Percentiles rank a stretch among this genome's conserved stretches.
phyloP scores from a whole-genome alignment of 805 yeast genomes.

The Lipomyces orientalis region DNA sequence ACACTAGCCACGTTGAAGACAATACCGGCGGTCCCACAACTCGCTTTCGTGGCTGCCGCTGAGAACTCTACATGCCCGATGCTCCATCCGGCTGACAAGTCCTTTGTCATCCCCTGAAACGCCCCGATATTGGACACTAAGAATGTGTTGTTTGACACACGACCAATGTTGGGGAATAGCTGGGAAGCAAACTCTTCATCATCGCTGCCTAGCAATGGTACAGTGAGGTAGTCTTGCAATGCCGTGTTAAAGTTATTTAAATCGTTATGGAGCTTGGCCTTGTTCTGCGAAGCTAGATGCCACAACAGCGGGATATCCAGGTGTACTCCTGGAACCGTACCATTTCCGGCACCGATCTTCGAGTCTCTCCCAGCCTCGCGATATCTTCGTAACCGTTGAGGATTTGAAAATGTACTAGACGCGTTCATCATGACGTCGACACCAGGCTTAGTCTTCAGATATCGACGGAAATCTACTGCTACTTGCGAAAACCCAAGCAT shows the following conservation, averaged over 20 bases:
- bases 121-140: not conserved
- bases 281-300: not conserved
- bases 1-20: constrained; percentile 6
- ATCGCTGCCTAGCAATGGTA: not conserved
- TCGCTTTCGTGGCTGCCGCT: constrained; percentile 4
- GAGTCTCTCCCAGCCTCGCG: not conserved
- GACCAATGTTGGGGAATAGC: not conserved
- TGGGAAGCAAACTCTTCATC: not conserved
- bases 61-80: constrained; percentile 4
- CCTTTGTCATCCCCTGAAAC: not conserved
- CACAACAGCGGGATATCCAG: not conserved
- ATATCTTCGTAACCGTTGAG: not conserved
- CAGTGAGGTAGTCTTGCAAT: not conserved
- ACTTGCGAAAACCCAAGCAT: not conserved
- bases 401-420: not conserved
- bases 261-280: not conserved
- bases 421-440: not conserved
- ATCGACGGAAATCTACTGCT: not conserved
- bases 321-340: not conserved
- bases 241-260: not conserved
- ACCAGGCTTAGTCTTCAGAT: not conserved
- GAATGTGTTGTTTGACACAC: not conserved
- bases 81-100: not conserved
- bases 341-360: not conserved
- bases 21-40: not conserved